A percentile compares a stretch with the other conserved stretches of the same genome.
phyloP scores from a whole-genome alignment of 345 rosid species.

The Melastoma malabathricum region DNA sequence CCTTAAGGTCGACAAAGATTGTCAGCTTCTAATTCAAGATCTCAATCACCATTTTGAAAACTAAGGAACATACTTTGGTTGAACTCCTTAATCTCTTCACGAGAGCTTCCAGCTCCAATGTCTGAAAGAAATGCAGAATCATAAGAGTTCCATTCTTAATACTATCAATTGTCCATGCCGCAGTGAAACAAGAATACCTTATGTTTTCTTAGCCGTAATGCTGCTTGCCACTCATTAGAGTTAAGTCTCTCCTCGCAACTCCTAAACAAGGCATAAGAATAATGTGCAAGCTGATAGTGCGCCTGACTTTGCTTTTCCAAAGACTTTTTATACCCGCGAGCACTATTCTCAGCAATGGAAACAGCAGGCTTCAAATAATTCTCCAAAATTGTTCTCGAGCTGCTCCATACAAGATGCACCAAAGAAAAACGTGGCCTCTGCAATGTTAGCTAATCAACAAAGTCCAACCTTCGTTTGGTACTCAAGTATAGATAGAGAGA shows the following conservation, averaged over 20 bases:
- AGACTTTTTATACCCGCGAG: conserved; percentile 38
- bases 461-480: too few species aligned
- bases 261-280: conserved; percentile 82
- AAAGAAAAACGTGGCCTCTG: conserved; percentile 8
- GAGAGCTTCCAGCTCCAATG: conserved; percentile 67
- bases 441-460: conserved; percentile 5
- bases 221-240: conserved; percentile 97
- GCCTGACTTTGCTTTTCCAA: conserved; percentile 65
- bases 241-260: conserved; percentile 80
- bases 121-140: conserved; percentile 28
- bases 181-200: conserved; percentile 31
- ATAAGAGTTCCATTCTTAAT: too few species aligned
- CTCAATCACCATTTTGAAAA: neutral
- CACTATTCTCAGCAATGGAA: conserved; percentile 51
- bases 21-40: neutral
- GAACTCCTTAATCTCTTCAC: conserved; percentile 43
- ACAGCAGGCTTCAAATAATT: conserved; percentile 89
- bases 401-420: conserved; percentile 19
- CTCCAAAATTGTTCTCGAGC: conserved; percentile 90
- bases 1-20: neutral
- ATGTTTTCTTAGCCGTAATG: conserved; percentile 76
- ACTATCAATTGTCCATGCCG: too few species aligned
- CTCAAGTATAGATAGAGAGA: conserved; percentile 8
- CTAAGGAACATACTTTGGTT: conserved; percentile 34
- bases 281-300: conserved; percentile 88